These are phyloP conservation scores for Pneumocystis jirovecii DNA, from an alignment of 1,139 yeast species.

Conservation along the genomic window DNA sequence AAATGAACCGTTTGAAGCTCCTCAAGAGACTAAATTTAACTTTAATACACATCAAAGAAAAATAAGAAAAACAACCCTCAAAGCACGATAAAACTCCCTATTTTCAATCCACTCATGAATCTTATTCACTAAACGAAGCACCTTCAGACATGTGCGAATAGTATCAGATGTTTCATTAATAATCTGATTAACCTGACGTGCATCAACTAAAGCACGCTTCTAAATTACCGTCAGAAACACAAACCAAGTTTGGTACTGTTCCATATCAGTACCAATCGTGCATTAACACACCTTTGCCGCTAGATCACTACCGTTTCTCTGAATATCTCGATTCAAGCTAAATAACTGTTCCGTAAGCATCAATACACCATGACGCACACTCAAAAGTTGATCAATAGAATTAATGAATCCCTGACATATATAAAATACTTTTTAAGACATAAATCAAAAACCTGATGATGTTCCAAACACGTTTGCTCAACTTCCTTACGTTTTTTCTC, in stretches of 20 bases:
- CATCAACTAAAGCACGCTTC: slow-evolving; percentile 21
- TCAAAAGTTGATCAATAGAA: slow-evolving; percentile 42
- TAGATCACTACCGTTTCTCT: slow-evolving; percentile 49
- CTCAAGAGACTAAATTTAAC: slow-evolving; percentile 35
- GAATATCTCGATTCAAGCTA: slow-evolving; percentile 38
- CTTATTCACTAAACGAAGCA: slow-evolving; percentile 71
- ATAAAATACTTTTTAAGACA: neutral
- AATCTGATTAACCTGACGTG: slow-evolving; percentile 21
- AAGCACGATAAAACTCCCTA: slow-evolving; percentile 70
- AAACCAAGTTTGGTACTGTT: neutral
- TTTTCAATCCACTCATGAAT: slow-evolving; percentile 67
- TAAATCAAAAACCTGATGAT: slow-evolving; percentile 33
- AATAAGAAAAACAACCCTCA: slow-evolving; percentile 20
- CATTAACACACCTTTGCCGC: neutral
- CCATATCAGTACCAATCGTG: neutral
- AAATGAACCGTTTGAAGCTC: slow-evolving; percentile 56
- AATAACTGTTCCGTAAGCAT: slow-evolving; percentile 39
- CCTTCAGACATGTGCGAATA: slow-evolving; percentile 49
- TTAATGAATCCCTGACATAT: slow-evolving; percentile 25
- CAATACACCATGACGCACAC: slow-evolving; percentile 40
- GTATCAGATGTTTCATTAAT: slow-evolving; percentile 26
- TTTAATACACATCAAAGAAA: neutral
- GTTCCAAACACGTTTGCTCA: slow-evolving; percentile 43
- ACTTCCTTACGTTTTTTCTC: slow-evolving; percentile 49
- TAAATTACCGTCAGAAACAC: neutral